Evolutionary conservation across 1,284 basidiomycete species (phyloP), one percentile per base, ranked within the genome.

Genomic region (Cutaneotrichosporon arboriforme): DNA sequence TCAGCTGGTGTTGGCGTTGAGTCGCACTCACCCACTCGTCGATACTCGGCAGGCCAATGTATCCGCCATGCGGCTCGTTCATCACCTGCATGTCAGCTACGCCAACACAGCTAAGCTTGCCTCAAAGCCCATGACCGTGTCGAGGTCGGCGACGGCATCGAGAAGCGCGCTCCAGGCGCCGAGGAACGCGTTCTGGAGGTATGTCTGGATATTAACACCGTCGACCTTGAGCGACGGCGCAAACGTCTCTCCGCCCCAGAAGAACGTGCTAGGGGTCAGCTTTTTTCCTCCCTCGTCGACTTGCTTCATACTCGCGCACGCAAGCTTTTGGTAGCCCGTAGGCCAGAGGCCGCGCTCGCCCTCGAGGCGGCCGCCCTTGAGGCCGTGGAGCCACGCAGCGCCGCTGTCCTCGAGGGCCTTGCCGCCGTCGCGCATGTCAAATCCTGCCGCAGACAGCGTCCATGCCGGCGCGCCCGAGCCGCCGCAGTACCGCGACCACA

Each of bases 51-150:
- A 94, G 77, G 52, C 87, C 83, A 56, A 96, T 84, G 67, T 92
- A 96, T 21, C 94, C 96, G 65, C 86, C 81, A 75, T 98, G 93
- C 1, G 94, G 94, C 73, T 98, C 94, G 66, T 98, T 98, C 82
- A 97, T 87, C 70, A 90, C 81, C 87, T 90, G 55, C 34, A n/a
- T 14, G 49, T 34, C 20, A 53, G 48, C 20, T 40, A 50, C 8
- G 49, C 36, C 33, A 49, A 20, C 3, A 9, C 4, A 8, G 3
- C 18, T 18, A 8, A 23, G 33, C 77, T 31, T 58, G 87, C 88
- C 81, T 97, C 88, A 56, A 97, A 93, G 0, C 94, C 94, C 15
- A 96, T 67, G 0, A 96, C 87, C 4, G 84, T 85, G 12, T 88
- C 84, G 34, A 93, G 72, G 53, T 83, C 81, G 7, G 84, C 85